phyloP scores from a whole-genome alignment of 306 rosid genomes.

The Boehmeria nivea region DNA sequence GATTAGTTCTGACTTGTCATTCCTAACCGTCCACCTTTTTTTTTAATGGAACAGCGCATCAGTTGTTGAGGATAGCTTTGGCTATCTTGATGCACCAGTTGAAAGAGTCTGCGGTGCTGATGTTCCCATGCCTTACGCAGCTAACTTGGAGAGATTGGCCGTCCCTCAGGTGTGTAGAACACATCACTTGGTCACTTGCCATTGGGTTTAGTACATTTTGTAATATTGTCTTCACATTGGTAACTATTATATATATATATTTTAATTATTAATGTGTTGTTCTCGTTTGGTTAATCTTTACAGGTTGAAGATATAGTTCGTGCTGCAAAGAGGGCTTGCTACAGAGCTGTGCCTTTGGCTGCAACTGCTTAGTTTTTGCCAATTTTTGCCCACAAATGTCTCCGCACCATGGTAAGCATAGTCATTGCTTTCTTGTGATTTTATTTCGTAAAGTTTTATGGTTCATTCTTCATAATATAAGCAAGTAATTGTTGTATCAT shows the following conservation, averaged over 20 bases:
- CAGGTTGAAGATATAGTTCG: slow-evolving; percentile 96
- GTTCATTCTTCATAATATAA: neutral
- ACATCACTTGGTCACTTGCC: slow-evolving; percentile 2
- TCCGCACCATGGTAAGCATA: slow-evolving; percentile 31
- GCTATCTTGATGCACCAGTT: slow-evolving; percentile 94
- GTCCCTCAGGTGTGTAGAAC: slow-evolving; percentile 69
- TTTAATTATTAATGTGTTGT: too few relatives aligned
- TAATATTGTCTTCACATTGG: too few relatives aligned
- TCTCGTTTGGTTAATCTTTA: slow-evolving; percentile 18
- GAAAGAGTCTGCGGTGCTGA: slow-evolving; percentile 97
- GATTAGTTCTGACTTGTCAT: slow-evolving; percentile 6
- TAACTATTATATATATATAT: too few relatives aligned
- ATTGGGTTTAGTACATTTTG: neutral
- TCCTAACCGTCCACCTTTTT: neutral
- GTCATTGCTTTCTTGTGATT: neutral
- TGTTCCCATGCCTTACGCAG: slow-evolving; percentile 99
- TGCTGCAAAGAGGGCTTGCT: slow-evolving; percentile 90
- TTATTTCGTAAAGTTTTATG: neutral
- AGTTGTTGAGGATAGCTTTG: slow-evolving; percentile 90
- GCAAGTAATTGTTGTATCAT: slow-evolving; percentile 2
- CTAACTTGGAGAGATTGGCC: slow-evolving; percentile 95
- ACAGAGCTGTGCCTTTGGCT: slow-evolving; percentile 69
- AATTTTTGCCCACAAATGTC: slow-evolving; percentile 13
- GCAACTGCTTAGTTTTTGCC: slow-evolving; percentile 50
- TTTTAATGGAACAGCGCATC: slow-evolving; percentile 60